Base-by-base conservation (phyloP, 2,329 filamentous ascomycete genomes). In the Teratosphaeriaceae sp. region DNA sequence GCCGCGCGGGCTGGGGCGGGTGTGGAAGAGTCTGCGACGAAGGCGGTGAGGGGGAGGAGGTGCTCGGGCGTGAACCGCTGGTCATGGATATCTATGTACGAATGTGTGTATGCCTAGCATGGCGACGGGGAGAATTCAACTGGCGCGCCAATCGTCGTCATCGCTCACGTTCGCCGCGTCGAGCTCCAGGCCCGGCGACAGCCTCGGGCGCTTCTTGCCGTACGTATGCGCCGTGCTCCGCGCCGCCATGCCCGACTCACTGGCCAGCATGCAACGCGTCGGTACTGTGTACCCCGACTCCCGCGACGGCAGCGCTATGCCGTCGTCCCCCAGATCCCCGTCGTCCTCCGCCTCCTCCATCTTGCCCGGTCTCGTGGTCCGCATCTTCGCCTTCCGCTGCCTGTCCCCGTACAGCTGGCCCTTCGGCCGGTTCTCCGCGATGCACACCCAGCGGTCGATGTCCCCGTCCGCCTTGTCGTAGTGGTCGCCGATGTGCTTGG, bases 401-500 rank as follows among this genome's bases (percentile, higher is more conserved):
- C 37, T 42, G 39, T 43, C 35, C 24, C 21, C 30, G 12, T 16
- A 24, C 20, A 53, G 46, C 15, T 62, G 47, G 11, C 54, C 58
- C 46, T 69, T 69, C 5, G 42, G 50, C 40, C 53, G 59, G 34
- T 63, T 62, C 34, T 57, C 55, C 45, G 68, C 64, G 2, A 65
- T 48, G 43, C 66, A 68, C 0, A 68, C 30, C 83, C 83, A 86
- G 8, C 81, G 69, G 13, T 61, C 60, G 16, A 83, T 82, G 5
- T 63, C 56, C 52, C 57, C 70, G 5, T 65, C 60, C 2, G 76
- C 72, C 21, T 78, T 79, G 42, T 74, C 74, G 48, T 83, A 80
- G 56, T 88, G 84, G 13, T 76, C 62, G 45, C 88, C 86, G 50
- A 94, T 89, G 57, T 95, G 88, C 52, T 89, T 69, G 50, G 78